These are phyloP conservation scores for Solanum hybrid DNA, from an alignment of 305 asterid genomes.

Conservation along the genomic window DNA sequence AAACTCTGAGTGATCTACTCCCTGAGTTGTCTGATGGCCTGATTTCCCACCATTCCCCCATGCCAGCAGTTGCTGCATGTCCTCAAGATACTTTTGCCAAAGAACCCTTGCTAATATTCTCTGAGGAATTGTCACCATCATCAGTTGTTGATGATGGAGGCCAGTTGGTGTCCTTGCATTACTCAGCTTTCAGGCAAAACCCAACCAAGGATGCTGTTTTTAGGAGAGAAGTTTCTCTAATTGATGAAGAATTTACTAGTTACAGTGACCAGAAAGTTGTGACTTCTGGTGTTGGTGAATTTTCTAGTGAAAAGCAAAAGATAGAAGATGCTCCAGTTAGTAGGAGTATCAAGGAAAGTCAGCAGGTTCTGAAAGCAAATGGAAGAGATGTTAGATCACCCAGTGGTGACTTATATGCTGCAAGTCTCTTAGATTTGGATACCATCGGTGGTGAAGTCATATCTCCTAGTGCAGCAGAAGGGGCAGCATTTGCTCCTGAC, in stretches of 20 bases:
- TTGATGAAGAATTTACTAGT: slow-evolving; percentile 38
- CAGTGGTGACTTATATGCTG: slow-evolving; percentile 15
- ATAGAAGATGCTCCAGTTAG: slow-evolving; percentile 10
- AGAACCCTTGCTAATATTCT: slow-evolving; percentile 16
- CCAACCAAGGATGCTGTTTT: slow-evolving; percentile 15
- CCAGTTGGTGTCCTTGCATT: slow-evolving; percentile 21
- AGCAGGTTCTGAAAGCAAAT: slow-evolving; percentile 17
- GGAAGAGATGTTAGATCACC: slow-evolving; percentile 19
- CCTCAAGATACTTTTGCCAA: slow-evolving; percentile 16
- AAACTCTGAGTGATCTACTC: slow-evolving; percentile 16
- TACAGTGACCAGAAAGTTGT: slow-evolving; percentile 19
- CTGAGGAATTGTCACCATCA: slow-evolving; percentile 19
- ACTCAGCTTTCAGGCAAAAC: slow-evolving; percentile 12
- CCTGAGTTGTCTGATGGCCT: slow-evolving; percentile 21
- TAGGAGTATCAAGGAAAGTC: slow-evolving; percentile 13
- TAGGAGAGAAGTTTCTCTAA: slow-evolving; percentile 33
- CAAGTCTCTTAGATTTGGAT: slow-evolving; percentile 16
- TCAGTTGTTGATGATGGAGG: slow-evolving; percentile 24
- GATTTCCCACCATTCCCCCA: slow-evolving; percentile 21
- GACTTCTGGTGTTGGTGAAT: slow-evolving; percentile 15
- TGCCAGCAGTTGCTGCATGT: slow-evolving; percentile 19
- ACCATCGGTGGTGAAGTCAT: slow-evolving; percentile 16
- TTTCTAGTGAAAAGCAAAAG: slow-evolving; percentile 19
- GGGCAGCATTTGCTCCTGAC: slow-evolving; percentile 27
- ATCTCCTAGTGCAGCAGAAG: slow-evolving; percentile 25